Base-by-base conservation (phyloP, 169 alveolate genomes). In the Theileria orientalis region DNA sequence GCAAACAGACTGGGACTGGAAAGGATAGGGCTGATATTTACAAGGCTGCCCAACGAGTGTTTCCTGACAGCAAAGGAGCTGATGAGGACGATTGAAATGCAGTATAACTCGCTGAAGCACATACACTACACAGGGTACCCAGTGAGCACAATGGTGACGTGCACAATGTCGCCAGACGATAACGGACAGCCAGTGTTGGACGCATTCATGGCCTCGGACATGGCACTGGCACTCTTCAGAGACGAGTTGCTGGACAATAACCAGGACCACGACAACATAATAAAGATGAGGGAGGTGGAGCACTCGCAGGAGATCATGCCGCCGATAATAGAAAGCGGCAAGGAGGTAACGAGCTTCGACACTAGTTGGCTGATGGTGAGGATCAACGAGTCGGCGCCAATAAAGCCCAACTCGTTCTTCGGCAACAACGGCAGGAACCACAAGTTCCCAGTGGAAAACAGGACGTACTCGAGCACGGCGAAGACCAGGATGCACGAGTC, bases 11-110 rank as follows among this genome's bases (percentile, higher is more conserved):
- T 97, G 25, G 96, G 97, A 8, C 85, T 98, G 21, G 99, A 98
- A 85, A 85, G 94, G 67, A 93, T 98, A 29, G 99, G 99, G 33
- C 94, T 96, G 94, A 94, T 96, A 61, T 96, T 95, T 83, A 97
- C 99, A 8, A 93, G 96, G 30, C 76, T 95, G 32, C 98, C 98
- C 62, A 93, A 97, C 74, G 98, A 96, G 57, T 94, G 94, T 59
- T 92, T 94, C 68, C 84, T 98, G 51, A 92, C 97, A 3, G 86
- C 99, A 41, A 80, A 94, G 49, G 99, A 96, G 82, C 90, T 98
- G n/a, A 63, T 91, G 21, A 72, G 86, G 41, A 67, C 90, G 63
- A 94, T 94, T 1, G 80, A 75, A 52, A 57, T 83, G 32, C 93
- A 88, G 68, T 69, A 74, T 33, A 63, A 42, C 16, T 69, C 84